Evolutionary conservation across 306 rosid genomes (phyloP).

Genomic region (Quercus rubra): DNA sequence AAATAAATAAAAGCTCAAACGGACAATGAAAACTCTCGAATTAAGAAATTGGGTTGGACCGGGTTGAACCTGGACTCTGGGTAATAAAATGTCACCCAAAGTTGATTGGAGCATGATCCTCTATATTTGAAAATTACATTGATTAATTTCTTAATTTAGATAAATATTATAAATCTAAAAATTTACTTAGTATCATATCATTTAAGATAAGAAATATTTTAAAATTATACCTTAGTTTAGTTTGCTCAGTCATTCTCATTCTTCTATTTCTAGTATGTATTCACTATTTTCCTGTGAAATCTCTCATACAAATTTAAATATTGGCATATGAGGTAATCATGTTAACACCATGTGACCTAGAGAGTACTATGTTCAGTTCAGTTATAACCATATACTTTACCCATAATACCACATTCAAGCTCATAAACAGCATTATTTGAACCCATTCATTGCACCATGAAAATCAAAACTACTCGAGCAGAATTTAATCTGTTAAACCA

Average conservation of each 20-base stretch:
- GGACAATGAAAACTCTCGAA: too few relatives aligned
- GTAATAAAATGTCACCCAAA: too few relatives aligned
- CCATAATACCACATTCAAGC: background rate
- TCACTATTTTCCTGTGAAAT: background rate
- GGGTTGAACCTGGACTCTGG: too few relatives aligned
- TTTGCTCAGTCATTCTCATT: background rate
- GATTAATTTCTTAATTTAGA: too few relatives aligned
- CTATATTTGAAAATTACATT: too few relatives aligned
- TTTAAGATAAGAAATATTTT: too few relatives aligned
- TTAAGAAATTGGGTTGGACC: too few relatives aligned
- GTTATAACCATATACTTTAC: background rate
- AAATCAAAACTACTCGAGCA: background rate
- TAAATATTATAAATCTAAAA: too few relatives aligned
- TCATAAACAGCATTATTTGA: background rate
- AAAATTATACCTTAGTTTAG: too few relatives aligned
- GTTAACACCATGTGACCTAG: background rate
- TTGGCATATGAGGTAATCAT: background rate
- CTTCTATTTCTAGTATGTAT: background rate
- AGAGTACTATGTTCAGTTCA: background rate
- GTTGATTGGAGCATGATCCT: too few relatives aligned
- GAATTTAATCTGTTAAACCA: background rate
- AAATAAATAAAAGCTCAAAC: too few relatives aligned
- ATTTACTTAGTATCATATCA: too few relatives aligned
- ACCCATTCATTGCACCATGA: background rate
- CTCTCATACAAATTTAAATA: background rate